Evolutionary conservation across 306 rosid species (phyloP).

Genomic region (Hylodesmum podocarpum): DNA sequence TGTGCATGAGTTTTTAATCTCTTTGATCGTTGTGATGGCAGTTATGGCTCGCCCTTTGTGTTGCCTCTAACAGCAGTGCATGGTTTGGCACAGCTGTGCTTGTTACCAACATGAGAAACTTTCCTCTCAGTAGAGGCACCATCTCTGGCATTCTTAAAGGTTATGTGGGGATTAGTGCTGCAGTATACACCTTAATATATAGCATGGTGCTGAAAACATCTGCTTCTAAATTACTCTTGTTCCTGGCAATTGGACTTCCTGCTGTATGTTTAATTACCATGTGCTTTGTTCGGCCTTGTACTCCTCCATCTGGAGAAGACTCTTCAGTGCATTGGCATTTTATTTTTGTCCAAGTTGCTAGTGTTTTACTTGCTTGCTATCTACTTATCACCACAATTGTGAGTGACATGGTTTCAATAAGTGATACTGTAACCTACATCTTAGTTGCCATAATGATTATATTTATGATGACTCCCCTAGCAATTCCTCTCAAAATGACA

Average conservation of each 20-base stretch:
- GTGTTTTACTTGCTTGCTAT: slow-evolving; percentile 67
- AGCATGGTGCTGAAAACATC: slow-evolving; percentile 50
- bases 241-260: slow-evolving; percentile 69
- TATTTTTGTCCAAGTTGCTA: slow-evolving; percentile 64
- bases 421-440: slow-evolving; percentile 48
- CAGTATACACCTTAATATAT: slow-evolving; percentile 76
- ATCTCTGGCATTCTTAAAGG: slow-evolving; percentile 90
- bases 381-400: slow-evolving; percentile 50
- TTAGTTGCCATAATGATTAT: slow-evolving; percentile 63
- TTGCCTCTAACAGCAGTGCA: slow-evolving; percentile 67
- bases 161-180: slow-evolving; percentile 77
- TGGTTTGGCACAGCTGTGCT: slow-evolving; percentile 83
- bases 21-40: slow-evolving; percentile 37
- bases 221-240: slow-evolving; percentile 52
- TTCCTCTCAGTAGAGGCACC: slow-evolving; percentile 83
- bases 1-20: slow-evolving; percentile 25
- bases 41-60: slow-evolving; percentile 66
- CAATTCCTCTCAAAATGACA: slow-evolving; percentile 81
- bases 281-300: slow-evolving; percentile 73
- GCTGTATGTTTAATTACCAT: slow-evolving; percentile 60
- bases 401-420: slow-evolving; percentile 43
- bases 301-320: slow-evolving; percentile 84
- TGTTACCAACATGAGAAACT: slow-evolving; percentile 93
- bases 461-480: slow-evolving; percentile 68
- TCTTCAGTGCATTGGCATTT: slow-evolving; percentile 77